phyloP scores from a whole-genome alignment of 768 basidiomycete genomes.

The Tulasnella sp. region DNA sequence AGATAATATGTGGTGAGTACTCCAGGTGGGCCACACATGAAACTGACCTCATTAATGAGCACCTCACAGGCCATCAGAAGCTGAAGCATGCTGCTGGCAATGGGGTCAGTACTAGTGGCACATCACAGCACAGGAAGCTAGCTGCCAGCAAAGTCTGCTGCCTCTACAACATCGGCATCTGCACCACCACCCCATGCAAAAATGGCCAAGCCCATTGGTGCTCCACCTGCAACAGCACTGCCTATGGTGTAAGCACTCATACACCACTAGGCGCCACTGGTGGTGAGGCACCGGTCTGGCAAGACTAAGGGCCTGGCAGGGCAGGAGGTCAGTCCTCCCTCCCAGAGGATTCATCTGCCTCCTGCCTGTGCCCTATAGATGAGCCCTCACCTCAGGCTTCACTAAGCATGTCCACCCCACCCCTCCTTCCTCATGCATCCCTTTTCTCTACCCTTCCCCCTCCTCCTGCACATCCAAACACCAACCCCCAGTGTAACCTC shows the following conservation, averaged over 20 bases:
- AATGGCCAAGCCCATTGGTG: neutral
- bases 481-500: slow-evolving; percentile 10
- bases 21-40: neutral
- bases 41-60: neutral
- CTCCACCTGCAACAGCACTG: neutral
- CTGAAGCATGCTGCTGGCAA: neutral
- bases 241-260: neutral
- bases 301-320: neutral
- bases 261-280: neutral
- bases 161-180: neutral
- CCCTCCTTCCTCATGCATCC: no score
- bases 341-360: neutral
- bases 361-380: no score
- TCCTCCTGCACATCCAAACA: slow-evolving; percentile 10
- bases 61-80: neutral
- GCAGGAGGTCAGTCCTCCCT: neutral
- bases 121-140: neutral
- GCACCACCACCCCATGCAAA: neutral
- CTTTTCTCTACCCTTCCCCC: neutral
- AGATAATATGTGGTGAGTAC: neutral
- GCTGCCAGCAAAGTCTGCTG: neutral
- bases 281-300: neutral
- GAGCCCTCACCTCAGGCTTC: no score
- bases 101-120: neutral
- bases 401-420: no score